Conservation (phyloP, 768 basidiomycete species). For the Tubosaeta brunneosetosa region DNA sequence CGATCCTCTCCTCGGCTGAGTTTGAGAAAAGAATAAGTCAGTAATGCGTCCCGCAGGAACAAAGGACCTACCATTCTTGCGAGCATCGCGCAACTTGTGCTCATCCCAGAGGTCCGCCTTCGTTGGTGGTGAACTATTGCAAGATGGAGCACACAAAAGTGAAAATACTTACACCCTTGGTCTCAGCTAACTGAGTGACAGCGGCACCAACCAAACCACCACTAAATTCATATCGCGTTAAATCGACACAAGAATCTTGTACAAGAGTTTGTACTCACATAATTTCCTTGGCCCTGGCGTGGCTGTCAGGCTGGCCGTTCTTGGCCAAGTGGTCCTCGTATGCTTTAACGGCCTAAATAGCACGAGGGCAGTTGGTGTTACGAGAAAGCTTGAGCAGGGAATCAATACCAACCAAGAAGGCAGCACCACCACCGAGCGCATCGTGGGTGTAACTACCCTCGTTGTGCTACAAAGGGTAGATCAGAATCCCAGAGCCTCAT, state of each 20-base stretch:
- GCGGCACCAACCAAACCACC: conserved; percentile 6
- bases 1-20: not conserved
- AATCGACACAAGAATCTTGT: not conserved
- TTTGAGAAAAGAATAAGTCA: not conserved
- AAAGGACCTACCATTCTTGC: not conserved
- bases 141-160: not conserved
- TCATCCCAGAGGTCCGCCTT: not conserved
- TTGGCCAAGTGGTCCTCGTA: conserved; percentile 12
- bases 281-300: conserved; percentile 22
- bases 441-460: conserved; percentile 16
- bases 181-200: conserved; percentile 6
- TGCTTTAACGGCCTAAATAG: conserved; percentile 12
- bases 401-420: conserved; percentile 14
- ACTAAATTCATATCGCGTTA: not conserved
- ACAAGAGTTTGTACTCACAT: conserved; percentile 4
- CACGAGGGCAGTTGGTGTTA: not conserved
- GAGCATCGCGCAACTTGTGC: not conserved
- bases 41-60: not conserved
- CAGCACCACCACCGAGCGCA: conserved; percentile 13
- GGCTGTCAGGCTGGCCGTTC: conserved; percentile 18
- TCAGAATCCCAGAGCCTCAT: not conserved
- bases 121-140: not conserved
- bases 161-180: conserved; percentile 10
- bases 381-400: not conserved
- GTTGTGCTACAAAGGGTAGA: conserved; percentile 4